Evolutionary conservation across 331 rosid species (phyloP), one percentile per base, ranked within the genome.

Genomic region (Quercus phellos): DNA sequence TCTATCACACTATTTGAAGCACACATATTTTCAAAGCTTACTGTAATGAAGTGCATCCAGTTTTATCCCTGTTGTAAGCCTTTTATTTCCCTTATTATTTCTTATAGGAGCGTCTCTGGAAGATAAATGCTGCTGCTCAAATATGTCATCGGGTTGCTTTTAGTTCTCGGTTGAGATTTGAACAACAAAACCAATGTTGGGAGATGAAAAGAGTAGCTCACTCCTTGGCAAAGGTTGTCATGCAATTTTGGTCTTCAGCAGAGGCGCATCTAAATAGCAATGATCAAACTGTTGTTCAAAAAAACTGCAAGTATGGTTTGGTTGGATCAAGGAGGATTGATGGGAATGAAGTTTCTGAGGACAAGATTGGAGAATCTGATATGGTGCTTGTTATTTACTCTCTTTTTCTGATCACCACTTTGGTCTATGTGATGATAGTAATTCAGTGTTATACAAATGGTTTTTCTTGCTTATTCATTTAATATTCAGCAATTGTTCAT

Each of bases 71-170:
- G 10, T 9, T 67, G 63, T 27, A 55, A 53, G 42, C 55, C 69
- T 74, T 29, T 72, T 51, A 72, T 10, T 67, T 26, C 61, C 58
- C n/a, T 26, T 29, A 69, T 50, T 34, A 38, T 30, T 2, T 76
- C 24, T 80, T 82, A 74, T 81, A 96, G 99, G 99, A 96, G 88
- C 97, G 98, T 76, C 88, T 93, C 63, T 96, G 99, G 99, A 96
- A 93, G 97, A 73, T 85, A 77, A 68, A 94, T 76, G 94, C 97
- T 67, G 96, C 98, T 75, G 92, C 92, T 61, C 97, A 96, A 77
- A 70, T 91, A 79, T 83, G 94, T 80, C 87, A 78, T 70, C 94
- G 80, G 9, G 93, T 84, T 43, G 93, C 97, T 81, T 76, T 83
- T 81, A 50, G 89, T 83, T 90, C 97, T 79, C 87, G 82, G 81